A percentile compares a stretch with the other conserved stretches of the same genome.
phyloP scores from a whole-genome alignment of 768 basidiomycete genomes.

The Dentipellis fragilis region DNA sequence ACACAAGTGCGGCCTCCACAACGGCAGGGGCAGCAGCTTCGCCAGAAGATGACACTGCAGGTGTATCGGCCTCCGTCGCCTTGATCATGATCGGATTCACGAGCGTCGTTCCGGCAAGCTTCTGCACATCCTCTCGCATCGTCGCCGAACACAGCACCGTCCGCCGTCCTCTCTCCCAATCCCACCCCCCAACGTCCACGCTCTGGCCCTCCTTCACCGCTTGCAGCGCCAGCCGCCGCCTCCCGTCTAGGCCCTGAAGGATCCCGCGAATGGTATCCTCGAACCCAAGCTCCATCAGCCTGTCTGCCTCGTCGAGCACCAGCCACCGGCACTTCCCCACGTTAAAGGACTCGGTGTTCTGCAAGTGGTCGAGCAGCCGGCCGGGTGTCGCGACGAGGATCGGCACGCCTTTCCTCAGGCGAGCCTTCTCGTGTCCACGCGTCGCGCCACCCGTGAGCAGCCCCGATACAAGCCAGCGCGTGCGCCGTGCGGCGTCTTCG shows the following conservation, averaged over 20 bases:
- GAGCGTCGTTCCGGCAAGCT: conserved; percentile 77
- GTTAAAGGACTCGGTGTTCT: conserved; percentile 89
- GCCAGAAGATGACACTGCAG: too few species aligned
- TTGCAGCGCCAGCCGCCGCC: conserved; percentile 58
- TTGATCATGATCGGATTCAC: conserved; percentile 78
- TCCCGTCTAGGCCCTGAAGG: conserved; percentile 76
- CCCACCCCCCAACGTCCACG: conserved; percentile 75
- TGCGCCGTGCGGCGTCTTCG: conserved; percentile 35
- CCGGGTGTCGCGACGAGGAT: conserved; percentile 96
- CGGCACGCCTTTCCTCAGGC: conserved; percentile 87
- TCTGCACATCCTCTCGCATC: conserved; percentile 89
- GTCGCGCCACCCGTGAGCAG: conserved; percentile 92
- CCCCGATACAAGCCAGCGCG: conserved; percentile 91
- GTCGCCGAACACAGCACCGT: conserved; percentile 96
- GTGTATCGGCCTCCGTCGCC: conserved; percentile 42
- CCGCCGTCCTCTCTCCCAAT: conserved; percentile 66
- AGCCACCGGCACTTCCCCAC: conserved; percentile 93
- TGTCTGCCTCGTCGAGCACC: conserved; percentile 93
- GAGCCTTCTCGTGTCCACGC: conserved; percentile 89
- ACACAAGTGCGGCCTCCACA: too few species aligned
- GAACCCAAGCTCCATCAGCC: conserved; percentile 96
- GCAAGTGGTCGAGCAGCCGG: conserved; percentile 88
- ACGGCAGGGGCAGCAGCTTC: too few species aligned
- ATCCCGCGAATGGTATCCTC: conserved; percentile 93
- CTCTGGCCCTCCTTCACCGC: conserved; percentile 59